Conservation (phyloP, 176 grass and related monocot species). For the Triticum aestivum region DNA sequence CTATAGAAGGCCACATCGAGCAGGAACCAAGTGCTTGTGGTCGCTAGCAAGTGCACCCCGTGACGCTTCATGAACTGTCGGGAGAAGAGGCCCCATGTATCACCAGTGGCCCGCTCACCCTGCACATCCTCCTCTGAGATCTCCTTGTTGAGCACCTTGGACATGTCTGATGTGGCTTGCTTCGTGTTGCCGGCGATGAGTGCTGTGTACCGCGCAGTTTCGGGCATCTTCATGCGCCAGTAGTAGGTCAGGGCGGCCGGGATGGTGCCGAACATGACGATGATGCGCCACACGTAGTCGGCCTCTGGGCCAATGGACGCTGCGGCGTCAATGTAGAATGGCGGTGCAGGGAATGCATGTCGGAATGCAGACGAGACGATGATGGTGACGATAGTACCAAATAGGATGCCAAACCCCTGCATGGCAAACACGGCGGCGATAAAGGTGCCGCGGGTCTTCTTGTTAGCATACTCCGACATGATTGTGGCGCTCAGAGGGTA, state of each 20-base stretch:
- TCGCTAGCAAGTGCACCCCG: conserved; percentile 58
- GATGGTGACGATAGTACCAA: conserved; percentile 51
- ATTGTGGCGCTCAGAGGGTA: conserved; percentile 69
- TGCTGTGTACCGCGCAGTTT: conserved; percentile 88
- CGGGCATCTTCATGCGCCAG: conserved; percentile 93
- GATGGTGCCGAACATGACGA: conserved; percentile 72
- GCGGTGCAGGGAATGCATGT: conserved; percentile 28
- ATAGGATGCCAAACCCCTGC: conserved; percentile 82
- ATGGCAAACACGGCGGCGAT: conserved; percentile 87
- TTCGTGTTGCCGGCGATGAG: conserved; percentile 64
- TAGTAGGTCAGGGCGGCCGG: conserved; percentile 72
- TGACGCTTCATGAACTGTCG: conserved; percentile 48
- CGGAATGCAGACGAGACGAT: conserved; percentile 54
- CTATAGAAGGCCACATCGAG: conserved; percentile 50
- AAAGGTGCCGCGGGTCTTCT: conserved; percentile 74
- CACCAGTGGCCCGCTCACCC: not conserved
- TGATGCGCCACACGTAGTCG: conserved; percentile 73
- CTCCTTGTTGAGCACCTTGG: conserved; percentile 54
- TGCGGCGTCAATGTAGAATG: conserved; percentile 18
- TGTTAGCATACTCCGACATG: conserved; percentile 85
- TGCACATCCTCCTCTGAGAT: conserved; percentile 32
- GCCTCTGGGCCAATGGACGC: conserved; percentile 43
- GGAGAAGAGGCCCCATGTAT: conserved; percentile 68
- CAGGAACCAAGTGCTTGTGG: conserved; percentile 78
- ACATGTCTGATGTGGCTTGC: conserved; percentile 71